These are phyloP conservation scores for Annulohypoxylon stygium DNA, from an alignment of 495 filamentous ascomycete species.

Conservation along the genomic window DNA sequence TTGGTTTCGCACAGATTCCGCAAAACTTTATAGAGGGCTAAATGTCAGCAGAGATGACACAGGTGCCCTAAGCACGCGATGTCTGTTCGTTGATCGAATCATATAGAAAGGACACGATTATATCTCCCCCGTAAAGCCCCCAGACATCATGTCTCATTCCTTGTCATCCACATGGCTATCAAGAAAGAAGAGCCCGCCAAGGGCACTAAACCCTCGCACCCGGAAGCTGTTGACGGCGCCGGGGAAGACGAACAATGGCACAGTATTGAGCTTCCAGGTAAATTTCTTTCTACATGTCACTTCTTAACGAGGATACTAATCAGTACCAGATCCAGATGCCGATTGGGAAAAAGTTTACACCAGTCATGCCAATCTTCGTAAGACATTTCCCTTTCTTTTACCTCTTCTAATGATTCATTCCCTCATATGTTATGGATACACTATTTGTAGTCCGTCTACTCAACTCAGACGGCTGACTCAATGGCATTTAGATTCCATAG, in stretches of 20 bases:
- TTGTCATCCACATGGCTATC: neutral
- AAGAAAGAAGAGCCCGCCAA: neutral
- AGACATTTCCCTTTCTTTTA: neutral
- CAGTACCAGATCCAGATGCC: neutral
- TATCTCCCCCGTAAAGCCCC: neutral
- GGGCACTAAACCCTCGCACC: neutral
- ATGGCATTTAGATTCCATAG: neutral
- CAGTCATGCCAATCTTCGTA: neutral
- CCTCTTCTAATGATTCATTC: neutral
- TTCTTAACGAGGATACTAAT: neutral
- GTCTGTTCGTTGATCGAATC: neutral
- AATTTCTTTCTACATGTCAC: neutral
- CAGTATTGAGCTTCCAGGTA: neutral
- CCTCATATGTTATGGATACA: neutral
- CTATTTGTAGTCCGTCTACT: neutral
- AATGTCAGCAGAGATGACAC: neutral
- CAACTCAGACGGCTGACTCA: neutral
- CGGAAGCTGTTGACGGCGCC: neutral
- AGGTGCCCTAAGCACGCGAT: neutral
- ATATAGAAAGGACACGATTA: neutral
- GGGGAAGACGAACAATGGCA: neutral
- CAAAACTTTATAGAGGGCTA: neutral
- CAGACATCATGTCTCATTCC: neutral
- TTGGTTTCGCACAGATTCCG: neutral
- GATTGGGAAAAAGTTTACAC: slow-evolving; percentile 10